Evolutionary conservation across 768 basidiomycete genomes (phyloP), one percentile per base, ranked within the genome.

Genomic region (Rubroboletus pulcherrimus): DNA sequence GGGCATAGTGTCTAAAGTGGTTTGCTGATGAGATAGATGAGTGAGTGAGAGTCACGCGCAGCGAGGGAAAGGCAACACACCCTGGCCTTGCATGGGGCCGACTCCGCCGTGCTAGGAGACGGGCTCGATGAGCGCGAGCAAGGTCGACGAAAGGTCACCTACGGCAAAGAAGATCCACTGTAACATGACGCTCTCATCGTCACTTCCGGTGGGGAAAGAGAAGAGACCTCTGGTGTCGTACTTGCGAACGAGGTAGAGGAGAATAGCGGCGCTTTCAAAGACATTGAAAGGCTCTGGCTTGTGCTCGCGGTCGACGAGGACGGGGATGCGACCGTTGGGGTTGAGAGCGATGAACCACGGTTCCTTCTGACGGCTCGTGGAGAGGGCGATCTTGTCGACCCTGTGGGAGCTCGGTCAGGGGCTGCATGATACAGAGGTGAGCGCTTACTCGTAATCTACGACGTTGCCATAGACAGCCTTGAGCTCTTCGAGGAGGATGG

Each of bases 91-190:
- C 89, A 92, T 93, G n/a, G 91, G 90, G 29, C 89, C 90, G 24
- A 91, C 71, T 26, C 87, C 90, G 1, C 88, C 90, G 66, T 91
- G 88, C 85, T 89, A 66, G 12, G 41, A 11, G 38, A 46, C 39
- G 11, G 15, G 8, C 3, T 49, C 40, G 37, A 15, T 49, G 45
- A 63, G 46, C 6, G 26, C 38, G 26, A 37, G 17, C 29, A 9
- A 35, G 7, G 29, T 0, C 5, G 10, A n/a, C 11, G 4, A 5
- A 5, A 24, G 1, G 19, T 11, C 4, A 62, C 80, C 53, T 57
- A 86, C 86, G 14, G 84, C 80, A 60, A 93, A 94, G 75, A 93
- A 91, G 49, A 93, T 83, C 93, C 91, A 95, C 65, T 91, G 91
- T 24, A 91, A 64, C 74, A 83, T 78, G 71, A 88, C 85, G 64